These are phyloP conservation scores for Epichloe sp. DNA, from an alignment of 2,329 filamentous ascomycete species.

Conservation along the genomic window DNA sequence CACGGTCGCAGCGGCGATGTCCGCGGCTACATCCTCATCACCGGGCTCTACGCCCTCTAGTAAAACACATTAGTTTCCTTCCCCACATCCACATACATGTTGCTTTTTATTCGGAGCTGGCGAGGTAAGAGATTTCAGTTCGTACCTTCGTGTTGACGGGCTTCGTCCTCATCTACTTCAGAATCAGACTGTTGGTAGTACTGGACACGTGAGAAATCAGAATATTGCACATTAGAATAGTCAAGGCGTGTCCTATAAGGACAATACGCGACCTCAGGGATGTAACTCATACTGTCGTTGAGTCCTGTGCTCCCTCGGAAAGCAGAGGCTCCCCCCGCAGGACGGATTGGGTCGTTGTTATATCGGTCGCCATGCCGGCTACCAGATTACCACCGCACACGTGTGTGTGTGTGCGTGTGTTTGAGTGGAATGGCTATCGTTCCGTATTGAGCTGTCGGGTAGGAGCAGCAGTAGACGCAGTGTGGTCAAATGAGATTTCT, in stretches of 20 bases:
- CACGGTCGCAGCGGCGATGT: neutral
- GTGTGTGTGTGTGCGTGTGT: neutral
- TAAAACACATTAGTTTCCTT: neutral
- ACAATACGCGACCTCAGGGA: conserved; percentile 24
- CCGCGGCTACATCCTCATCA: conserved; percentile 1
- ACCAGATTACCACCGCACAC: neutral
- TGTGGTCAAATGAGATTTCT: conserved; percentile 5
- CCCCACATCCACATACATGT: neutral
- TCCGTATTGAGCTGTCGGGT: conserved; percentile 20
- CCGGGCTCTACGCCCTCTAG: conserved; percentile 1
- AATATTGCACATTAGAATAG: conserved; percentile 25
- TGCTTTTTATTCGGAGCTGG: neutral
- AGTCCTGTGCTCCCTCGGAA: conserved; percentile 13
- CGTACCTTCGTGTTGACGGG: conserved; percentile 8
- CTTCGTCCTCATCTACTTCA: conserved; percentile 22
- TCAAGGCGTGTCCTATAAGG: conserved; percentile 26
- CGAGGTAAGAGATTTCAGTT: neutral
- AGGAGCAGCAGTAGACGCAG: conserved; percentile 15
- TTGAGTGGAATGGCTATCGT: conserved; percentile 4
- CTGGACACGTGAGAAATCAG: conserved; percentile 30
- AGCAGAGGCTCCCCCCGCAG: conserved; percentile 10
- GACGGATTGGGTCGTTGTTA: conserved; percentile 17
- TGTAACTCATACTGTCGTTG: conserved; percentile 29
- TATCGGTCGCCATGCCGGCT: conserved; percentile 20
- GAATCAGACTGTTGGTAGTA: conserved; percentile 26